Conservation (phyloP, 176 grass and related monocot genomes). For the Avena sativa region DNA sequence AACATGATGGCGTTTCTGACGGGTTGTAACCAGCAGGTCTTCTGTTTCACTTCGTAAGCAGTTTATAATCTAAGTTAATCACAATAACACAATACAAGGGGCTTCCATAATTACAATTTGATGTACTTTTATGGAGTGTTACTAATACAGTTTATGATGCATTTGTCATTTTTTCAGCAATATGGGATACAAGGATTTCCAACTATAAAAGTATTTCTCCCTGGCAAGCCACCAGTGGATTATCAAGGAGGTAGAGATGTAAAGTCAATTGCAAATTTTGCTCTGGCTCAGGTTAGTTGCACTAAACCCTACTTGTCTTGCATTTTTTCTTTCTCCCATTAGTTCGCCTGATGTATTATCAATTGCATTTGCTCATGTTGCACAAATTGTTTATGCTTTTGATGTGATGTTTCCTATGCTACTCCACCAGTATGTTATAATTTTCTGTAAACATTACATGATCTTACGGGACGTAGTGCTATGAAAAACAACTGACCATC, state of each 20-base stretch:
- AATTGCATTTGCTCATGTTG: slow-evolving; percentile 3
- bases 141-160: neutral
- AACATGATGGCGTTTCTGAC: slow-evolving; percentile 8
- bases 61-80: neutral
- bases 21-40: neutral
- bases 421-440: slow-evolving; percentile 1
- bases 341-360: slow-evolving; percentile 19
- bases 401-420: slow-evolving; percentile 16
- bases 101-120: neutral
- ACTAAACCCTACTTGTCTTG: neutral
- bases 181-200: slow-evolving; percentile 95
- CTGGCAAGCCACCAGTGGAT: slow-evolving; percentile 93
- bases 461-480: slow-evolving; percentile 15
- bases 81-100: neutral
- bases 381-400: slow-evolving; percentile 12
- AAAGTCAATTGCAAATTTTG: slow-evolving; percentile 93
- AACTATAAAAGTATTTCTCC: slow-evolving; percentile 92
- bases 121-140: neutral
- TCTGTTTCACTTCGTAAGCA: slow-evolving; percentile 26
- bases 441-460: slow-evolving; percentile 7
- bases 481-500: neutral
- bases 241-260: slow-evolving; percentile 96
- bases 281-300: slow-evolving; percentile 78
- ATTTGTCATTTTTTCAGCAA: slow-evolving; percentile 55
- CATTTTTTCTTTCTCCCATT: slow-evolving; percentile 17